Evolutionary conservation across 2,329 filamentous ascomycete genomes (phyloP).

Genomic region (Emmonsia crescens): DNA sequence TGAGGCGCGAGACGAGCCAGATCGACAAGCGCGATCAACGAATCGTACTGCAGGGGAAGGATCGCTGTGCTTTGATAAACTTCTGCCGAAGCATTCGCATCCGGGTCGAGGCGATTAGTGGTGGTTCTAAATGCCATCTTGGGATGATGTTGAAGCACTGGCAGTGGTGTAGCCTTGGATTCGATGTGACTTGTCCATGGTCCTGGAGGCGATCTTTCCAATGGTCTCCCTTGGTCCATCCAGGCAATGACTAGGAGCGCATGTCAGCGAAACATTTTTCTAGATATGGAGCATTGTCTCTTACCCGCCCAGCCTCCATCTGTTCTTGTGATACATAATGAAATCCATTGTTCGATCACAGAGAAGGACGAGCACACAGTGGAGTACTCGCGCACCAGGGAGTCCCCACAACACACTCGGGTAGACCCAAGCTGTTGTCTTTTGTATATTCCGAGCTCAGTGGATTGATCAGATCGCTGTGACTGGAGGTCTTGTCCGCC

Average conservation of each 20-base stretch:
- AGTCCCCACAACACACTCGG: slow-evolving; percentile 5
- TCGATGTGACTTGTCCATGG: slow-evolving; percentile 4
- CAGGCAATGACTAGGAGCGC: slow-evolving; percentile 2
- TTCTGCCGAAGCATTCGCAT: background rate
- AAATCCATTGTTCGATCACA: slow-evolving; percentile 7
- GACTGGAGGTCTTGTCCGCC: too few species aligned
- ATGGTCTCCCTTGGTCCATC: too few species aligned
- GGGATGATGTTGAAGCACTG: slow-evolving; percentile 3
- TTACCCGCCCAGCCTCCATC: slow-evolving; percentile 5
- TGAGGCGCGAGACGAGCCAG: slow-evolving; percentile 4
- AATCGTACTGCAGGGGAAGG: slow-evolving; percentile 8
- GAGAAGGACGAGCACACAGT: slow-evolving; percentile 6
- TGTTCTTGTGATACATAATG: slow-evolving; percentile 3
- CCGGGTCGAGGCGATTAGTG: background rate
- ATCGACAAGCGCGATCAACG: slow-evolving; percentile 4
- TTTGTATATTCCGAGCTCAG: slow-evolving; percentile 3
- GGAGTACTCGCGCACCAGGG: slow-evolving; percentile 3
- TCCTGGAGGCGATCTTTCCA: too few species aligned
- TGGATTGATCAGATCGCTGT: slow-evolving; percentile 4
- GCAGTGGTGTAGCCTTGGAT: background rate
- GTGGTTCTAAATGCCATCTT: slow-evolving; percentile 5
- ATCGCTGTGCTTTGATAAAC: slow-evolving; percentile 3
- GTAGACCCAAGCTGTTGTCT: slow-evolving; percentile 1
- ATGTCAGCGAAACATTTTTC: background rate
- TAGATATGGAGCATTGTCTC: background rate